Evolutionary conservation across 208 protist genomes (phyloP), one percentile per base, ranked within the genome.

Genomic region (Trypanosoma boissoni): DNA sequence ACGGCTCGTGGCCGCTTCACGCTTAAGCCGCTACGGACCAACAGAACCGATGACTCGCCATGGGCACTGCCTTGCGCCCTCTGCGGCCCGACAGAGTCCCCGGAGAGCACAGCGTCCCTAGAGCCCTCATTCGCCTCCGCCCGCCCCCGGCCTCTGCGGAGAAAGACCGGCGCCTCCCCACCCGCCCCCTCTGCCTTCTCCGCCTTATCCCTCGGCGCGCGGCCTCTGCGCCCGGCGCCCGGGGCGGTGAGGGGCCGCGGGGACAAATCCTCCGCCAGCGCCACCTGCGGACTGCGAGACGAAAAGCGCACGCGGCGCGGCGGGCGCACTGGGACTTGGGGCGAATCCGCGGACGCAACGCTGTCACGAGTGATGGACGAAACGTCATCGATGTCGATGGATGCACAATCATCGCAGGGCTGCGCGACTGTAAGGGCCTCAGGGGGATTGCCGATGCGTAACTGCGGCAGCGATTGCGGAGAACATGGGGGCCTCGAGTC

Each of bases 251-350:
- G 12, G 12, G 34, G 20, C 27, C 14, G 20, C 10, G 27, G 18
- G 24, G 29, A 39, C 23, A 32, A 1, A 9, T 27, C 16, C 21
- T 31, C 28, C 21, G 10, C 16, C 4, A 32, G 54, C 9, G 62
- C 56, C 0, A 84, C 62, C 18, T 74, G 78, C 2, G 84, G 80
- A 42, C 78, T 91, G 6, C 53, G 23, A 34, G 75, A 86, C 1
- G 70, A 81, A 56, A 92, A 92, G 12, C 80, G 83, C 29, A 91
- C 79, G 14, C 76, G 70, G 14, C 59, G 59, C 7, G n/a, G 12
- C 23, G 24, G 50, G 26, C 34, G 48, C 23, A 10, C 24, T 16
- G 27, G 21, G 2, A 29, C 2, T 18, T 45, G 20, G 2, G 3
- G 28, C 24, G 59, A 66, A 2, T 66, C 59, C 27, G 27, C 41